Percentiles rank a stretch among this genome's conserved stretches.
Conservation (phyloP, 1,284 basidiomycete genomes). For the Austroboletus olivaceoglutinosus region DNA sequence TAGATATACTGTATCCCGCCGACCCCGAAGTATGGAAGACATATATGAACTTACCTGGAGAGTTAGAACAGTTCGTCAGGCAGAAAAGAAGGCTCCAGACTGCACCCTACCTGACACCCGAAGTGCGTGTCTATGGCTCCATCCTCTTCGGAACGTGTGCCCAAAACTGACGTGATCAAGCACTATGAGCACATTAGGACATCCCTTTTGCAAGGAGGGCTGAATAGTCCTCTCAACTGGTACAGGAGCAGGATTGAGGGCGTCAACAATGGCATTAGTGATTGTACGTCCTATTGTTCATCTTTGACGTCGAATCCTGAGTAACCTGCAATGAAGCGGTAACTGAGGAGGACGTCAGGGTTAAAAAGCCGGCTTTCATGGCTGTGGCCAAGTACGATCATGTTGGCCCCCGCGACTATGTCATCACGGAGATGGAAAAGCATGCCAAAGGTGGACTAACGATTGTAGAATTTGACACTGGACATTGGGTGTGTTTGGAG, state of each 20-base stretch:
- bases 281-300: slow-evolving; percentile 16
- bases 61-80: slow-evolving; percentile 30
- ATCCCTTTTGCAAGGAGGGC: slow-evolving; percentile 27
- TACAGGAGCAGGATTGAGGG: slow-evolving; percentile 24
- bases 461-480: slow-evolving; percentile 30
- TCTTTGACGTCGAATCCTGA: background rate
- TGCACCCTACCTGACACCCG: slow-evolving; percentile 34
- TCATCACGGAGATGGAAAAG: slow-evolving; percentile 25
- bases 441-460: slow-evolving; percentile 29
- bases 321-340: slow-evolving; percentile 14
- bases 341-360: slow-evolving; percentile 21
- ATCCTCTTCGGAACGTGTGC: background rate
- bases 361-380: slow-evolving; percentile 32
- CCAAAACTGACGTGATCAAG: slow-evolving; percentile 15
- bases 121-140: slow-evolving; percentile 21
- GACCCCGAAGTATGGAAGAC: slow-evolving; percentile 36
- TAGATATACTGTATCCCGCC: slow-evolving; percentile 32
- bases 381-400: slow-evolving; percentile 33
- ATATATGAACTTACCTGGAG: slow-evolving; percentile 34
- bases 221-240: slow-evolving; percentile 34
- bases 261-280: slow-evolving; percentile 21
- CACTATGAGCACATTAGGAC: slow-evolving; percentile 25
- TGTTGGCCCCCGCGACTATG: slow-evolving; percentile 23
- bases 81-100: slow-evolving; percentile 21
- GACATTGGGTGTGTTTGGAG: slow-evolving; percentile 33